Conservation (phyloP, 768 basidiomycete genomes). For the Ramaria sp. region DNA sequence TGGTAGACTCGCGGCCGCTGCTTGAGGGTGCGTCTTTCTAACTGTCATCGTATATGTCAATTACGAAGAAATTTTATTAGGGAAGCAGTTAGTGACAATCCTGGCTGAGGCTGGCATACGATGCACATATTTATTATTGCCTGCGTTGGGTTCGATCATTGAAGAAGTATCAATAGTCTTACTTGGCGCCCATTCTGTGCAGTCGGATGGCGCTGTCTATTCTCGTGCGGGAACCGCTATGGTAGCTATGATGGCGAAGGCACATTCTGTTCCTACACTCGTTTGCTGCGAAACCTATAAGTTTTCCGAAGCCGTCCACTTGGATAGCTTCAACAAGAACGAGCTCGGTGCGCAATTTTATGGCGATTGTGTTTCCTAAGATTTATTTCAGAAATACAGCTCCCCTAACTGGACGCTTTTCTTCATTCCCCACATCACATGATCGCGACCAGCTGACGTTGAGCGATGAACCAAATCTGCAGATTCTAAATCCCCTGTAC, state of each 20-base stretch:
- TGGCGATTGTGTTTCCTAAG: background rate
- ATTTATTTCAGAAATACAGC: background rate
- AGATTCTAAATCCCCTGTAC: constrained; percentile 80
- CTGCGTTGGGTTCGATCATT: constrained; percentile 71
- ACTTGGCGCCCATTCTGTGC: constrained; percentile 88
- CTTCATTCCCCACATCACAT: background rate
- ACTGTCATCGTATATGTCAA: too few relatives aligned
- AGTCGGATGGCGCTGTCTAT: constrained; percentile 90
- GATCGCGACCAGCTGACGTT: constrained; percentile 8
- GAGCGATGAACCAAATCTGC: constrained; percentile 40
- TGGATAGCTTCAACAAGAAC: constrained; percentile 94
- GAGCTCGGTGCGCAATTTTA: constrained; percentile 61
- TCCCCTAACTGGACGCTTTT: background rate
- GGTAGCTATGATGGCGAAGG: constrained; percentile 93
- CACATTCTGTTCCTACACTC: constrained; percentile 81
- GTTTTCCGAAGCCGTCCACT: constrained; percentile 83
- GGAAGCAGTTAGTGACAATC: constrained; percentile 64
- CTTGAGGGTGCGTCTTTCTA: constrained; percentile 53
- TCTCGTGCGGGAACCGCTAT: constrained; percentile 91
- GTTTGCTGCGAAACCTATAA: constrained; percentile 99
- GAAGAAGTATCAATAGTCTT: constrained; percentile 76
- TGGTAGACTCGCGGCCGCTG: constrained; percentile 91
- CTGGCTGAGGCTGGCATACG: constrained; percentile 63
- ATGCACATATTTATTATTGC: constrained; percentile 86
- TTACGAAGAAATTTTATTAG: constrained; percentile 26